These are phyloP conservation scores for Epithemia pelagica DNA, from an alignment of 108 stramenopile genomes.

Conservation along the genomic window DNA sequence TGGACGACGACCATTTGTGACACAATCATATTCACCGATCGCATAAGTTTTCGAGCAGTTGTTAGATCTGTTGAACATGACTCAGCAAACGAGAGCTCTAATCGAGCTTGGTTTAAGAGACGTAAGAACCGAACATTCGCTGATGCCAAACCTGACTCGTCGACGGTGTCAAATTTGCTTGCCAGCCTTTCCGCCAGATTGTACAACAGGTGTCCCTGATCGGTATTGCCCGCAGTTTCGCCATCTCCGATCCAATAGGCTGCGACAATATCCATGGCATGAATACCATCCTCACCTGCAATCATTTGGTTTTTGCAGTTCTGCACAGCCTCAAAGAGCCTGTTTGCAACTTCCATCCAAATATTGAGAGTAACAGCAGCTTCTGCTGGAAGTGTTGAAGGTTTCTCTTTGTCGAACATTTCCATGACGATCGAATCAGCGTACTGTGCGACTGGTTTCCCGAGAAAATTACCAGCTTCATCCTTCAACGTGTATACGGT, in stretches of 20 bases:
- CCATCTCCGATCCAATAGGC: slow-evolving; percentile 85
- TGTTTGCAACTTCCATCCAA: slow-evolving; percentile 73
- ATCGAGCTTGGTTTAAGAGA: slow-evolving; percentile 70
- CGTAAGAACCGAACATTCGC: slow-evolving; percentile 63
- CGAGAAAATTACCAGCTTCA: slow-evolving; percentile 41
- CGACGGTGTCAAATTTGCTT: slow-evolving; percentile 36
- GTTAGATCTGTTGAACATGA: slow-evolving; percentile 49
- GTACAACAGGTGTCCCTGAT: slow-evolving; percentile 70
- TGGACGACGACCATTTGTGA: slow-evolving; percentile 65
- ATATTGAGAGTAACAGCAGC: slow-evolving; percentile 59
- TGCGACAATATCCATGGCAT: slow-evolving; percentile 67
- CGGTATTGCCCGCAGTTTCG: slow-evolving; percentile 49
- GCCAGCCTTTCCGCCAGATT: slow-evolving; percentile 62
- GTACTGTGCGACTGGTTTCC: slow-evolving; percentile 39
- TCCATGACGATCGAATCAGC: slow-evolving; percentile 59
- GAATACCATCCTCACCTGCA: slow-evolving; percentile 43
- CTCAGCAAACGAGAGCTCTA: slow-evolving; percentile 57
- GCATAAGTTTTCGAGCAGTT: slow-evolving; percentile 38
- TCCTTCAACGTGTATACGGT: slow-evolving; percentile 54
- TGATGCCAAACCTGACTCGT: slow-evolving; percentile 45
- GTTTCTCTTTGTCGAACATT: slow-evolving; percentile 19
- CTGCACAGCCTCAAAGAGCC: slow-evolving; percentile 40
- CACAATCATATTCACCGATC: slow-evolving; percentile 52
- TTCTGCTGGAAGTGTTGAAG: slow-evolving; percentile 44
- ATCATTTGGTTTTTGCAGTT: slow-evolving; percentile 32